Conservation (phyloP, 306 rosid genomes). For the Malus sylvestris region DNA sequence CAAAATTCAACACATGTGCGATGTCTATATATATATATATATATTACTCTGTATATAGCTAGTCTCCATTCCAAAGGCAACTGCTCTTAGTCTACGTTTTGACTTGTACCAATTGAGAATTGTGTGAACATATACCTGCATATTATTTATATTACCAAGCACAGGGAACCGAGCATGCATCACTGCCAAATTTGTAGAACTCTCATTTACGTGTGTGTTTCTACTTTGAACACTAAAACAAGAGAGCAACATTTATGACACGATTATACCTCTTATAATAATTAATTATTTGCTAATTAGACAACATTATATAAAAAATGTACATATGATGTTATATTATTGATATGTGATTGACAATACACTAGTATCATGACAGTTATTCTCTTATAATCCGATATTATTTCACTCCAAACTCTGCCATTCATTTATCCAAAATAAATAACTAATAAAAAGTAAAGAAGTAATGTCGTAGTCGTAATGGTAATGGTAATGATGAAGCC, state of each 20-base stretch:
- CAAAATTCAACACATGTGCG: not conserved
- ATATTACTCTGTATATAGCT: not conserved
- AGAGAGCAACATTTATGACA: not conserved
- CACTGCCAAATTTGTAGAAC: too few relatives aligned
- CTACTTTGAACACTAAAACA: not conserved
- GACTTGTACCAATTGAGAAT: not conserved
- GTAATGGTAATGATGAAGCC: not conserved
- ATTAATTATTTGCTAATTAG: not conserved
- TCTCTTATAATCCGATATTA: too few relatives aligned
- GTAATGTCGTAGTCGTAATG: not conserved
- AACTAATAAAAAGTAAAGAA: not conserved
- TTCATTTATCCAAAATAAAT: not conserved
- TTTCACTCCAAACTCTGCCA: too few relatives aligned
- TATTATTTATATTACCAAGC: too few relatives aligned
- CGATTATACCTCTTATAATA: too few relatives aligned
- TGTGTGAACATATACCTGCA: too few relatives aligned
- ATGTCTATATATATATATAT: not conserved
- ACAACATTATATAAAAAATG: not conserved
- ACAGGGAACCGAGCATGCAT: too few relatives aligned
- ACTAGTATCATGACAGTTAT: too few relatives aligned
- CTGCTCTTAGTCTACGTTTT: not conserved
- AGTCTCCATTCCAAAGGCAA: not conserved
- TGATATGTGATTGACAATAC: too few relatives aligned
- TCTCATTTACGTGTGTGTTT: not conserved
- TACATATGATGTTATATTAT: not conserved